A percentile compares a stretch with the other conserved stretches of the same genome.
These are phyloP conservation scores for Ascochyta rabiei DNA, from an alignment of 2,329 filamentous ascomycete species.

Conservation along the genomic window DNA sequence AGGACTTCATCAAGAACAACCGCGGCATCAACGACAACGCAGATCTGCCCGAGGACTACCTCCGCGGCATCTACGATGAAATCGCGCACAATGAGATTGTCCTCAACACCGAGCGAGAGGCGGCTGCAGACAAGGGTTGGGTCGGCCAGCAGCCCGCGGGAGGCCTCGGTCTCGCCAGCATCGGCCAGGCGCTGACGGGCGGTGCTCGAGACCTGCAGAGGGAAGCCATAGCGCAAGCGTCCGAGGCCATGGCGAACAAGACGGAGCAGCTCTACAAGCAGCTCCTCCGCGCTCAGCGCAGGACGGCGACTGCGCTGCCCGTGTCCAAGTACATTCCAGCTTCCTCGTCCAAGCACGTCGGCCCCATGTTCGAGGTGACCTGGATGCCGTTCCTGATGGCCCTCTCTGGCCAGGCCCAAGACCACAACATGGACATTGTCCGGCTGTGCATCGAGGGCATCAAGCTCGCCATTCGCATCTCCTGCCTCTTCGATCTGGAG, in stretches of 20 bases:
- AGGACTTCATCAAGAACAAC: constrained; percentile 99
- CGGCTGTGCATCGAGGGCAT: constrained; percentile 93
- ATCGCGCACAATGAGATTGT: constrained; percentile 93
- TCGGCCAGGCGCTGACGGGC: constrained; percentile 88
- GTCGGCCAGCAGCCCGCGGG: constrained; percentile 60
- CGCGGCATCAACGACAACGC: constrained; percentile 96
- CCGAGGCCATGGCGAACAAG: constrained; percentile 86
- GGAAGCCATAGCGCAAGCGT: constrained; percentile 93
- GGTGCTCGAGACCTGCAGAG: constrained; percentile 90
- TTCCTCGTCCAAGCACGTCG: constrained; percentile 91
- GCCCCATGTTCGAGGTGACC: constrained; percentile 97
- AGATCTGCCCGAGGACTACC: constrained; percentile 90
- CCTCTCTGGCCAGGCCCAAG: constrained; percentile 89
- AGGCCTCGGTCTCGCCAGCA: constrained; percentile 74
- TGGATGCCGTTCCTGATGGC: constrained; percentile 99
- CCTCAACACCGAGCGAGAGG: constrained; percentile 87
- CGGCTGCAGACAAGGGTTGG: constrained; percentile 78
- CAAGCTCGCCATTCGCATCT: constrained; percentile 89
- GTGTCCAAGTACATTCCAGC: constrained; percentile 82
- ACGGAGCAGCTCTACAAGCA: constrained; percentile 91
- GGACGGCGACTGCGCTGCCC: constrained; percentile 73
- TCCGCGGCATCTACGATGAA: constrained; percentile 88
- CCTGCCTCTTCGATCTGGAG: constrained; percentile 89
- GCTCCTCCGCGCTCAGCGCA: constrained; percentile 85
- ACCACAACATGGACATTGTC: constrained; percentile 91